Base-by-base conservation (phyloP, 257 asterid species). In the Solanum microdontum region DNA sequence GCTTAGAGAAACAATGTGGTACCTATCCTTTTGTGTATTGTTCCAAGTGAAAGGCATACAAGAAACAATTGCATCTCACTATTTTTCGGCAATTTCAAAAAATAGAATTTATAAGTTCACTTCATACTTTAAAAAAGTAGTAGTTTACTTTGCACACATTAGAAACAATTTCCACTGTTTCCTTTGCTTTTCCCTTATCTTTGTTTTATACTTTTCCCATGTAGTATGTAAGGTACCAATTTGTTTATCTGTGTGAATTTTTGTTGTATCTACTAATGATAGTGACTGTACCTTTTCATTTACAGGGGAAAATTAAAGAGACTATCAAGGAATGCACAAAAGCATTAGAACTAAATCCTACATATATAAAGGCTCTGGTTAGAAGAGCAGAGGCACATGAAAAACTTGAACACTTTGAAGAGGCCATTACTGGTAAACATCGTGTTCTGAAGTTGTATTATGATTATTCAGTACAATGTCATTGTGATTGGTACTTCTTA, bases 321-420 rank as follows among this genome's bases (percentile, higher is more conserved):
- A 91, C 97, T 15, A 55, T 93, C 89, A 95, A 93, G 92, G 98
- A 97, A 89, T 94, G 99, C 89, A 94, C 98, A 75, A 97, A 94
- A 90, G 98, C 98, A 23, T 86, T 95, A 82, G 98, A 97, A 88
- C 93, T 97, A 90, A 95, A 97, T 90, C 94, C 98, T 43, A 88
- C 91, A 2, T 97, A 95, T 92, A 26, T 92, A 86, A 97, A 95
- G 87, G 98, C 94, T 84, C 90, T 95, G 89, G 73, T 93, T 77
- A 94, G 98, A 93, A 95, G 99, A 91, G 99, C 90, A 83, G 99
- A 95, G 91, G 98, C 99, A 11, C 95, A 89, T 75, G 98, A 95
- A 91, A 97, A 93, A 89, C 95, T 97, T 84, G 99, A 94, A 89
- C 94, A 94, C 48, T 97, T 90, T 84, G 99, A 97, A 14, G 98